Percentiles rank a stretch among this genome's conserved stretches.
Evolutionary conservation across 768 basidiomycete species (phyloP).

Genomic region (Galerina sulciceps): DNA sequence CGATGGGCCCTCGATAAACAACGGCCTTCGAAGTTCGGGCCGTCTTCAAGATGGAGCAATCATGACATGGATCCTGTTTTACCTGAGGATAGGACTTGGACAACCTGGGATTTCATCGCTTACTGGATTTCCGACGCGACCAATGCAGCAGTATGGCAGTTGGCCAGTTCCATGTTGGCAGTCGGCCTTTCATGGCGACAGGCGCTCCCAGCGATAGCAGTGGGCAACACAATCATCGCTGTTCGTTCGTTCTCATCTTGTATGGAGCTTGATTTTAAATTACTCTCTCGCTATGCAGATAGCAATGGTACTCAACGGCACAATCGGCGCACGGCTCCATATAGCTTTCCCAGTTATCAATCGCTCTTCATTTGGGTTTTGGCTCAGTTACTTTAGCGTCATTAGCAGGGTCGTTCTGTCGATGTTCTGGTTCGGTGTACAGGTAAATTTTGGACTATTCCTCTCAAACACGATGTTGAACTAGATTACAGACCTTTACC

Average conservation of each 20-base stretch:
- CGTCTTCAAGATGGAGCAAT: slow-evolving; percentile 66
- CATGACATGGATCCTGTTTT: slow-evolving; percentile 82
- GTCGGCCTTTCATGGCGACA: slow-evolving; percentile 78
- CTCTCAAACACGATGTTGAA: not conserved
- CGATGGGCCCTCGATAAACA: slow-evolving; percentile 14
- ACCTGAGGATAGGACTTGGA: slow-evolving; percentile 64
- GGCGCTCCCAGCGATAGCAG: slow-evolving; percentile 69
- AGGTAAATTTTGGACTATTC: slow-evolving; percentile 41
- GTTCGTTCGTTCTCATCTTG: slow-evolving; percentile 25
- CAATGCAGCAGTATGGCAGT: slow-evolving; percentile 55
- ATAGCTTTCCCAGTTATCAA: slow-evolving; percentile 79
- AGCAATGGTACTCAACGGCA: slow-evolving; percentile 79
- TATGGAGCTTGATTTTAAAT: not conserved
- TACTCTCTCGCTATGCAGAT: slow-evolving; percentile 18
- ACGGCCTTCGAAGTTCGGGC: slow-evolving; percentile 45
- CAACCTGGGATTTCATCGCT: slow-evolving; percentile 64
- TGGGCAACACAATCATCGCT: slow-evolving; percentile 75
- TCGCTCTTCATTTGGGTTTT: slow-evolving; percentile 87
- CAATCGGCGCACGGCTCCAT: slow-evolving; percentile 76
- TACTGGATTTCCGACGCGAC: slow-evolving; percentile 64
- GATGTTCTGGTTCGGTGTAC: slow-evolving; percentile 84
- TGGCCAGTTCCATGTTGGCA: slow-evolving; percentile 77
- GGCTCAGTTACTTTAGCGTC: slow-evolving; percentile 87
- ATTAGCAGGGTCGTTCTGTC: slow-evolving; percentile 75
- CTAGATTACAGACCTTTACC: slow-evolving; percentile 44